Base-by-base conservation (phyloP, 208 protist species). In the Crithidia expoeki region DNA sequence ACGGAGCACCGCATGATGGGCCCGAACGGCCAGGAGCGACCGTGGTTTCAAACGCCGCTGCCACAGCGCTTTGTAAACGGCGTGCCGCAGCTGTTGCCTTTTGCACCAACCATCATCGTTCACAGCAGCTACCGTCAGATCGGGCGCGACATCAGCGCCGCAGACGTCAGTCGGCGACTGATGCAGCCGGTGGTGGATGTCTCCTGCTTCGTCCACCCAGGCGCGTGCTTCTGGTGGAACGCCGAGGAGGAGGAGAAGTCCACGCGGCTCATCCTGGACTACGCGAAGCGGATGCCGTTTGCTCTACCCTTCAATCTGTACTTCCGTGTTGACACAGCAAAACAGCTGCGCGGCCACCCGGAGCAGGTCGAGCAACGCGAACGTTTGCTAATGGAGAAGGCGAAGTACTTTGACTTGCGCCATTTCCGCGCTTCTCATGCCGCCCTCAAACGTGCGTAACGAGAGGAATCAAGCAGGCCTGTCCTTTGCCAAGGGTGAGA, bases 281-380 rank as follows among this genome's bases (percentile, higher is more conserved):
- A 94, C 63, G 88, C 93, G 12, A 91, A 93, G 51, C 87, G 90
- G 1, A 79, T 95, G 47, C 93, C 93, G 0, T 95, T 85, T 71
- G 85, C 89, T 4, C 72, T 96, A 2, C 93, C 93, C 6, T 95
- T 96, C 62, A 93, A 94, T 59, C 63, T 96, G 27, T 96, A 94
- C 69, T 78, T 93, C 62, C 85, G 90, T 55, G 86, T 97, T 4
- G 90, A 97, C 63, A 46, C 81, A 3, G 67, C 77, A 19, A 86
- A 83, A 51, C 52, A 62, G 28, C 55, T 86, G 38, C 87, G 85
- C 27, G 56, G 36, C 5, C 36, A 81, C 7, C 87, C 86, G 14
- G 68, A 80, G 17, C 28, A 71, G 33, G 46, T 59, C 0, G 73
- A 81, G 57, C 77, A 87, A 56, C 68, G 72, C 30, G 74, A 88